Conservation (phyloP, 2,329 filamentous ascomycete species). For the Verticillium longisporum region DNA sequence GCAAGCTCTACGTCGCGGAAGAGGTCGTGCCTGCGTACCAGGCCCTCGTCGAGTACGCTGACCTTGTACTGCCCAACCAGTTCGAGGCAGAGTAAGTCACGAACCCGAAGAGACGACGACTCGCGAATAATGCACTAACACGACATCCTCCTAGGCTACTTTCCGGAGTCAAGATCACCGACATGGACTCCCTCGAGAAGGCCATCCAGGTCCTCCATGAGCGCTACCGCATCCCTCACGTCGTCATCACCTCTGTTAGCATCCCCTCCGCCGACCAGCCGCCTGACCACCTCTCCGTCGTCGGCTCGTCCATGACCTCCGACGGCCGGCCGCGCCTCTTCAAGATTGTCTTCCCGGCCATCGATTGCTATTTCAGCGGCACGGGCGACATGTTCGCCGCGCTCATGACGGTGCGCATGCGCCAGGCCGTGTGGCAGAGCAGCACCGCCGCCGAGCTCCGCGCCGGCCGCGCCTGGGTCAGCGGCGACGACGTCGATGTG, state of each 20-base stretch:
- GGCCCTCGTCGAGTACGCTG: constrained; percentile 68
- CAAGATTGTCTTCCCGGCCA: constrained; percentile 75
- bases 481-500: constrained; percentile 61
- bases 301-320: constrained; percentile 67
- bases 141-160: constrained; percentile 53
- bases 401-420: constrained; percentile 77
- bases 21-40: constrained; percentile 92
- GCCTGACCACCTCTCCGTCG: constrained; percentile 55
- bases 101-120: background rate
- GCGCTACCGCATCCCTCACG: constrained; percentile 71
- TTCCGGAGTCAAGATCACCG: constrained; percentile 75
- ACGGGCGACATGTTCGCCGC: constrained; percentile 99
- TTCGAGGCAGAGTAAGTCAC: constrained; percentile 86
- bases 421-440: constrained; percentile 62
- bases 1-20: constrained; percentile 81
- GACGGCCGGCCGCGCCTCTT: constrained; percentile 71
- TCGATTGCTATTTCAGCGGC: constrained; percentile 92
- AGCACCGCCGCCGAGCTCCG: constrained; percentile 16
- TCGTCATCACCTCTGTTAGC: constrained; percentile 87
- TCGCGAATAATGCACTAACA: background rate
- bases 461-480: constrained; percentile 67
- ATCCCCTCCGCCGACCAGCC: constrained; percentile 49
- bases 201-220: constrained; percentile 75
- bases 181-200: constrained; percentile 62
- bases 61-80: constrained; percentile 91